Percentiles rank a stretch among this genome's conserved stretches.
Evolutionary conservation across 2,329 filamentous ascomycete genomes (phyloP).

Genomic region (Rhexocercosporidium sp.): DNA sequence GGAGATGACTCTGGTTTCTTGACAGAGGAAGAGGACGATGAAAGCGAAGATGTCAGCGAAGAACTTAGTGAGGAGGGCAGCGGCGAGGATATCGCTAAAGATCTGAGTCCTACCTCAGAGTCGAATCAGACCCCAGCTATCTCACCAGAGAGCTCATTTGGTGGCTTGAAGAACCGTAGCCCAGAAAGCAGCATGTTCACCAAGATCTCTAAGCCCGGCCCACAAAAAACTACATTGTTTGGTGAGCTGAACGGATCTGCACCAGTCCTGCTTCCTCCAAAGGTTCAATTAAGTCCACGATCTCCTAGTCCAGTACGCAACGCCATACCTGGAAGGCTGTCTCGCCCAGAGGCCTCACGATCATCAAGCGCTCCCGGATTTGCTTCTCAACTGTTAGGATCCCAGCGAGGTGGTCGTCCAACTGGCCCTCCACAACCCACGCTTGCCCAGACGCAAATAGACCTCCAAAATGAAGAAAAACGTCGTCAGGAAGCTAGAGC

Average conservation of each 20-base stretch:
- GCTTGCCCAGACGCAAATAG: conserved; percentile 29
- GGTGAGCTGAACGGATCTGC: conserved; percentile 59
- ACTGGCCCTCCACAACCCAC: conserved; percentile 36
- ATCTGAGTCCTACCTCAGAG: conserved; percentile 59
- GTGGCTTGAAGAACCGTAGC: conserved; percentile 50
- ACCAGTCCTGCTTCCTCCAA: conserved; percentile 58
- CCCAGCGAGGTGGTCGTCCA: conserved; percentile 56
- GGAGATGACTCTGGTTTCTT: conserved; percentile 38
- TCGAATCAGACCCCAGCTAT: conserved; percentile 54
- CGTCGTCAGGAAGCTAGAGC: conserved; percentile 49
- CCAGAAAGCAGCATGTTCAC: conserved; percentile 45
- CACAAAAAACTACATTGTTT: conserved; percentile 54
- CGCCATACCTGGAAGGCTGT: conserved; percentile 56
- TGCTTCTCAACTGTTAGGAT: conserved; percentile 57
- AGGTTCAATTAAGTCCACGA: conserved; percentile 61
- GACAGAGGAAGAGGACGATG: conserved; percentile 46
- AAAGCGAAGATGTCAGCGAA: conserved; percentile 51
- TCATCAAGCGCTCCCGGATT: conserved; percentile 66
- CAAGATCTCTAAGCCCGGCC: conserved; percentile 52
- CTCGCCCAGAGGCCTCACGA: conserved; percentile 56
- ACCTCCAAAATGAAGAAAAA: conserved; percentile 36
- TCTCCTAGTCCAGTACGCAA: conserved; percentile 75
- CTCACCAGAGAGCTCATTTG: conserved; percentile 65
- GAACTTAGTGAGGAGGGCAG: conserved; percentile 60
- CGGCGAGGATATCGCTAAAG: conserved; percentile 68